phyloP scores from a whole-genome alignment of 495 filamentous ascomycete species.

The Beverwykella pulmonaria region DNA sequence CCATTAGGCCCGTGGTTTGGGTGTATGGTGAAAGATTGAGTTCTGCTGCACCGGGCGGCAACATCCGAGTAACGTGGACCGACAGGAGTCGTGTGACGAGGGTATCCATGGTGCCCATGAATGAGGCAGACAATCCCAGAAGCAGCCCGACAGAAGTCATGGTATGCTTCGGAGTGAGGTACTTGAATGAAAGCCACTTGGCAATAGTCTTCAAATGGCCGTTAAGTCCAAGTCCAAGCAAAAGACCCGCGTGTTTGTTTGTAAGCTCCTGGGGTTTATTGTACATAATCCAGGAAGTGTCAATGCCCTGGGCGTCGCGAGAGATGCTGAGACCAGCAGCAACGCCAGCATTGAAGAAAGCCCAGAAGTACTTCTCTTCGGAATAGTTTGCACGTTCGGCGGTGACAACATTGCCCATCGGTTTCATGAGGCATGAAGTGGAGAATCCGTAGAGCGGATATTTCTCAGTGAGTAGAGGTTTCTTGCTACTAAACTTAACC shows the following conservation, averaged over 20 bases:
- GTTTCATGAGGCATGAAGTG: constrained; percentile 84
- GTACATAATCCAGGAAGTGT: constrained; percentile 97
- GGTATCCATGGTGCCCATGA: constrained; percentile 94
- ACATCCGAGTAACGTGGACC: constrained; percentile 93
- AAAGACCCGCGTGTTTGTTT: constrained; percentile 90
- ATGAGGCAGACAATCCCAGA: constrained; percentile 87
- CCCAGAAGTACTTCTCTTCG: constrained; percentile 96
- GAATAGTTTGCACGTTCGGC: constrained; percentile 81
- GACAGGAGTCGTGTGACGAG: constrained; percentile 92
- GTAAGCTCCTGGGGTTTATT: constrained; percentile 93
- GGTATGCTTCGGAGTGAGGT: constrained; percentile 94
- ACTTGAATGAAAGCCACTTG: constrained; percentile 99
- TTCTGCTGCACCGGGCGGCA: constrained; percentile 88
- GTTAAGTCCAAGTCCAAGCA: constrained; percentile 90
- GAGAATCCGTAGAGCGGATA: constrained; percentile 85
- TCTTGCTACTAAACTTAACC: constrained; percentile 77
- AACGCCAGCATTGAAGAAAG: constrained; percentile 96
- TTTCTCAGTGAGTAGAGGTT: constrained; percentile 87
- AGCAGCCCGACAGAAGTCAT: constrained; percentile 98
- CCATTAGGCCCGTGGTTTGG: constrained; percentile 96
- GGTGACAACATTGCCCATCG: constrained; percentile 82
- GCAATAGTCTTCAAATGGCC: constrained; percentile 90
- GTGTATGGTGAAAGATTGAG: constrained; percentile 92
- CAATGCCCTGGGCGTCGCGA: constrained; percentile 85
- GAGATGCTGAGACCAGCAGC: constrained; percentile 89